Percentiles rank a stretch among this genome's conserved stretches.
Evolutionary conservation across 345 rosid species (phyloP).

Genomic region (Arabidopsis arenosa): DNA sequence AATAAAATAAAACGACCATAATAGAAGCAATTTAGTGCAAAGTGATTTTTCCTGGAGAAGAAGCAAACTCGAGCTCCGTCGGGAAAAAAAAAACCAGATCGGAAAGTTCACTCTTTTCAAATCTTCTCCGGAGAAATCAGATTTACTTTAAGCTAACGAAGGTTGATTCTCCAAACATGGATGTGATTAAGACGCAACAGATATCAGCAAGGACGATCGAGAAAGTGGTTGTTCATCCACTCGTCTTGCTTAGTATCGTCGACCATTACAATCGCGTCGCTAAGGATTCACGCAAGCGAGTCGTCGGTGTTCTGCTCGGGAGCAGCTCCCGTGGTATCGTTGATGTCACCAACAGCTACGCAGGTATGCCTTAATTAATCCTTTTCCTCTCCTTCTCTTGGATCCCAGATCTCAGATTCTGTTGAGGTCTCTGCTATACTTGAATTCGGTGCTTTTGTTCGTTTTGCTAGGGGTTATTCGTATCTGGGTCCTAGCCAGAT

Average conservation of each 20-base stretch:
- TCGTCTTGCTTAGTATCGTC: constrained; percentile 93
- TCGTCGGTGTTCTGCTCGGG: constrained; percentile 82
- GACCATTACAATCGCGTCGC: constrained; percentile 96
- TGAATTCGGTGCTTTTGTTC: neutral
- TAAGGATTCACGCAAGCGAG: constrained; percentile 88
- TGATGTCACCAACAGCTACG: constrained; percentile 92
- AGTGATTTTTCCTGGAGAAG: constrained; percentile 46
- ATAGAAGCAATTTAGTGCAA: neutral
- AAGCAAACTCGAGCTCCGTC: constrained; percentile 37
- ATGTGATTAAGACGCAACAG: constrained; percentile 93
- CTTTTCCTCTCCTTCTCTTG: neutral
- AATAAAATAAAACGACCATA: neutral
- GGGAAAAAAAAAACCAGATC: constrained; percentile 13
- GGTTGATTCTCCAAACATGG: constrained; percentile 52
- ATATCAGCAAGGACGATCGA: constrained; percentile 76
- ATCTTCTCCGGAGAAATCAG: constrained; percentile 12
- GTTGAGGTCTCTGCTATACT: neutral
- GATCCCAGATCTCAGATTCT: constrained; percentile 41
- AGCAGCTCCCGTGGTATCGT: constrained; percentile 79
- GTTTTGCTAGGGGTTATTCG: neutral
- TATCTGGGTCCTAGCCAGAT: constrained; percentile 5
- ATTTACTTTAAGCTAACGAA: neutral
- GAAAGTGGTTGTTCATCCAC: constrained; percentile 94
- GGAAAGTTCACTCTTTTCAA: neutral
- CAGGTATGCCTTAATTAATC: constrained; percentile 53